Conservation (phyloP, 768 basidiomycete genomes). For the Lactarius pseudohatsudake region DNA sequence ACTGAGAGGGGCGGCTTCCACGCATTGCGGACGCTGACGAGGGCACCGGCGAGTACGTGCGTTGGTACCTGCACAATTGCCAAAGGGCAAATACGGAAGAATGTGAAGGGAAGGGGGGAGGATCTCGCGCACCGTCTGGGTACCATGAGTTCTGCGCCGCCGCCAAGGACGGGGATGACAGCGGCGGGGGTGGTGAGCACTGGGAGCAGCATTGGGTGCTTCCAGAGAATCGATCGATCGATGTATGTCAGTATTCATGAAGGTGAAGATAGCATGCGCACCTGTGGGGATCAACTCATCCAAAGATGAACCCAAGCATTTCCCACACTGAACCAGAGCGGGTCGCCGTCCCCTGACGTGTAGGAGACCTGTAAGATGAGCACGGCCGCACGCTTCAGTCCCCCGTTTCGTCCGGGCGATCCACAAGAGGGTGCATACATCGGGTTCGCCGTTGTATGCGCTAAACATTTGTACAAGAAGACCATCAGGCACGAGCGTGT, state of each 20-base stretch:
- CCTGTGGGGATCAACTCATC: constrained; percentile 23
- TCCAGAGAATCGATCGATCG: constrained; percentile 51
- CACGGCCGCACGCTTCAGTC: neutral
- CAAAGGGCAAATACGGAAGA: constrained; percentile 6
- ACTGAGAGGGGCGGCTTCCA: too few species aligned
- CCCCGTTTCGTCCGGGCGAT: neutral
- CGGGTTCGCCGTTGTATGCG: constrained; percentile 62
- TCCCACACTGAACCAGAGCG: constrained; percentile 72
- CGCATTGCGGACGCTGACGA: too few species aligned
- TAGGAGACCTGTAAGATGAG: constrained; percentile 53
- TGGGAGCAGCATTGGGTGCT: constrained; percentile 64
- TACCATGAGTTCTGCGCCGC: too few species aligned
- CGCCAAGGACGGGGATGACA: constrained; percentile 62
- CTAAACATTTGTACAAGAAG: constrained; percentile 65
- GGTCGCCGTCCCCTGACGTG: constrained; percentile 62
- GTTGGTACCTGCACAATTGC: too few species aligned
- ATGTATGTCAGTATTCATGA: neutral
- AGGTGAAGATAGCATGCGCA: constrained; percentile 25
- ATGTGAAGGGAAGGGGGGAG: too few species aligned
- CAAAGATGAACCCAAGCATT: too few species aligned
- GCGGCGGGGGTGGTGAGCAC: constrained; percentile 64
- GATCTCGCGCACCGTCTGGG: too few species aligned
- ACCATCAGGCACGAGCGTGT: constrained; percentile 72
- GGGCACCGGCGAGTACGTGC: too few species aligned
- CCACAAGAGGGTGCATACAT: constrained; percentile 46